Evolutionary conservation across 1,284 basidiomycete genomes (phyloP).

Genomic region (Dichomitus squalens): DNA sequence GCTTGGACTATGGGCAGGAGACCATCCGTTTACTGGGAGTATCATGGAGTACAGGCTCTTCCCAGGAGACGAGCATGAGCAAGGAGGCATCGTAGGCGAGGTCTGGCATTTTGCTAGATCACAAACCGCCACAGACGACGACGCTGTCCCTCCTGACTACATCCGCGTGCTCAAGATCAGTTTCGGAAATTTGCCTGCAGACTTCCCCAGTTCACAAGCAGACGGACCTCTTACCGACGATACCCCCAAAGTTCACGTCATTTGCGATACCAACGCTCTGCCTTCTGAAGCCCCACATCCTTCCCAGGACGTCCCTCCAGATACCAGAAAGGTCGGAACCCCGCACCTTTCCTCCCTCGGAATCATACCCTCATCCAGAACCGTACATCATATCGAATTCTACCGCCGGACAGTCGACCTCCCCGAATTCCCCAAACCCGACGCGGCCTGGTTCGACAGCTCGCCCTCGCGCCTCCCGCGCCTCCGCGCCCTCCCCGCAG

Average conservation of each 20-base stretch:
- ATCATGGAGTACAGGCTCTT: constrained; percentile 29
- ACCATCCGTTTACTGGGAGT: constrained; percentile 26
- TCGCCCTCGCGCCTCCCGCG: constrained; percentile 15
- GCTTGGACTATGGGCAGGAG: constrained; percentile 30
- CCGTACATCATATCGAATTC: constrained; percentile 22
- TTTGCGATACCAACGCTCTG: constrained; percentile 1
- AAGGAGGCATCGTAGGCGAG: constrained; percentile 29
- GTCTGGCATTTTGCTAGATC: constrained; percentile 22
- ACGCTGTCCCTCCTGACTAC: constrained; percentile 16
- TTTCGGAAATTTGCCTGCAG: constrained; percentile 13
- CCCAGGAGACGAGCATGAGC: constrained; percentile 18
- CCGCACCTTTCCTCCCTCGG: constrained; percentile 16
- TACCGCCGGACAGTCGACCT: constrained; percentile 23
- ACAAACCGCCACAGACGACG: not conserved
- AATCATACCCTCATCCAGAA: constrained; percentile 8
- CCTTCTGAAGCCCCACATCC: not conserved
- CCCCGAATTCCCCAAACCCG: constrained; percentile 23
- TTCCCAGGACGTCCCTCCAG: not conserved
- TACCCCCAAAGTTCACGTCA: not conserved
- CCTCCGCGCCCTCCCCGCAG: constrained; percentile 9
- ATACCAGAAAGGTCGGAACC: too few relatives aligned
- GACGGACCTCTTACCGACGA: not conserved
- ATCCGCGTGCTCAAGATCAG: constrained; percentile 24
- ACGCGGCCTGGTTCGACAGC: constrained; percentile 23
- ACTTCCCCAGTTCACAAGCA: not conserved